Percentiles rank a stretch among this genome's conserved stretches.
These are phyloP conservation scores for Microcyclospora pomicola DNA, from an alignment of 2,329 filamentous ascomycete genomes.

Conservation along the genomic window DNA sequence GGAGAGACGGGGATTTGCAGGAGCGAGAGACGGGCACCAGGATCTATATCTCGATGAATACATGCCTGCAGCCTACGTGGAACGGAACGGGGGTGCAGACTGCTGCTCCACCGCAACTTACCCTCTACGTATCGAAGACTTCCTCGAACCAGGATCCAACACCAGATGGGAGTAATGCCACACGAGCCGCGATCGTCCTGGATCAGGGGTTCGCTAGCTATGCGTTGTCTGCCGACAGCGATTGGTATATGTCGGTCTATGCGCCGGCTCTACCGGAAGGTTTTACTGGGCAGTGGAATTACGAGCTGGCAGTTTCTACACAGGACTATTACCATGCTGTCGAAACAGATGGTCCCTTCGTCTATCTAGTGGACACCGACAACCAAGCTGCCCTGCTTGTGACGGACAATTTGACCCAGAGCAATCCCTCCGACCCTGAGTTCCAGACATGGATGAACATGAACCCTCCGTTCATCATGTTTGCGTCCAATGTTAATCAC, in stretches of 20 bases:
- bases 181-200: slow-evolving; percentile 39
- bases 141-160: slow-evolving; percentile 50
- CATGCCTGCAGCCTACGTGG: slow-evolving; percentile 60
- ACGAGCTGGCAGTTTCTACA: slow-evolving; percentile 70
- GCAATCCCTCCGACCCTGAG: slow-evolving; percentile 32
- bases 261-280: slow-evolving; percentile 51
- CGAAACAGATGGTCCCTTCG: slow-evolving; percentile 40
- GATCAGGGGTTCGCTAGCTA: slow-evolving; percentile 56
- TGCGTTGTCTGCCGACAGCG: slow-evolving; percentile 45
- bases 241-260: slow-evolving; percentile 63
- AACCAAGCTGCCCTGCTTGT: slow-evolving; percentile 63
- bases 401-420: slow-evolving; percentile 55
- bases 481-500: slow-evolving; percentile 51
- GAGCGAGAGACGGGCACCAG: slow-evolving; percentile 24
- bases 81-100: slow-evolving; percentile 35
- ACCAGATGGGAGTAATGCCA: slow-evolving; percentile 37
- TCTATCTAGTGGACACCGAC: slow-evolving; percentile 78
- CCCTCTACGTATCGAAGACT: slow-evolving; percentile 58
- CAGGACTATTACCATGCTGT: slow-evolving; percentile 62
- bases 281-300: slow-evolving; percentile 58
- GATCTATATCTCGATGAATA: slow-evolving; percentile 75
- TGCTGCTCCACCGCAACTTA: slow-evolving; percentile 49
- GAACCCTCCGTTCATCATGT: slow-evolving; percentile 56
- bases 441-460: slow-evolving; percentile 44
- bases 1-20: slow-evolving; percentile 12